Base-by-base conservation (phyloP, 2,329 filamentous ascomycete species). In the Colletotrichum sp. region DNA sequence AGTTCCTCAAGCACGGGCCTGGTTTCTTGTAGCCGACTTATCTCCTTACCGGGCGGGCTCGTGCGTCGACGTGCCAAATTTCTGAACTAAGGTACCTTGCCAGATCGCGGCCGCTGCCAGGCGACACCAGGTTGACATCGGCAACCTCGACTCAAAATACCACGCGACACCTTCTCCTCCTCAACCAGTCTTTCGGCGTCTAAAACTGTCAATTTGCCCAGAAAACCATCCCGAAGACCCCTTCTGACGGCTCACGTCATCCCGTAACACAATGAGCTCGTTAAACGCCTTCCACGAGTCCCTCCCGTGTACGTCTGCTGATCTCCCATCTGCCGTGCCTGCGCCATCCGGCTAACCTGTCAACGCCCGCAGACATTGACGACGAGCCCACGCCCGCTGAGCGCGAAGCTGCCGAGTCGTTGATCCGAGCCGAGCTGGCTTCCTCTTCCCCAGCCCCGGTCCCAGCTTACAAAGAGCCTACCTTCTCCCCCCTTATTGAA, bases 321-420 rank as follows among this genome's bases (percentile, higher is more conserved):
- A 68, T 38, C 77, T 29, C 43, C 51, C 33, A 24, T 73, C 47
- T 34, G 18, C 36, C 66, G 33, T 18, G 33, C 64, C 31, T 24
- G 21, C 54, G 34, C 51, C 31, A 57, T 43, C 31, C 43, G 43
- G 57, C 21, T 71, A 57, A 66, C 57, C 31, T 21, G 67, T 70
- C 72, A 81, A 78, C 77, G 68, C 57, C 36, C 47, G 65, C 82
- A 97, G 95, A 98, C 85, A 93, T 98, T 82, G 96, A 99, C 85
- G 80, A 87, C 21, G 90, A 93, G 67, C 93, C 93, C 54, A 92
- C 93, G 8, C 81, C 88, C 24, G 78, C 86, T 65, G 90, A 92
- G 79, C 91, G 94, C 79, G 85, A 88, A 70, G 89, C 91, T 75
- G 95, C 95, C 71, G 87, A 91, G 82, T 86, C 90, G 76, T 90